Base-by-base conservation (phyloP, 169 alveolate species). In the Eimeria tenella region DNA sequence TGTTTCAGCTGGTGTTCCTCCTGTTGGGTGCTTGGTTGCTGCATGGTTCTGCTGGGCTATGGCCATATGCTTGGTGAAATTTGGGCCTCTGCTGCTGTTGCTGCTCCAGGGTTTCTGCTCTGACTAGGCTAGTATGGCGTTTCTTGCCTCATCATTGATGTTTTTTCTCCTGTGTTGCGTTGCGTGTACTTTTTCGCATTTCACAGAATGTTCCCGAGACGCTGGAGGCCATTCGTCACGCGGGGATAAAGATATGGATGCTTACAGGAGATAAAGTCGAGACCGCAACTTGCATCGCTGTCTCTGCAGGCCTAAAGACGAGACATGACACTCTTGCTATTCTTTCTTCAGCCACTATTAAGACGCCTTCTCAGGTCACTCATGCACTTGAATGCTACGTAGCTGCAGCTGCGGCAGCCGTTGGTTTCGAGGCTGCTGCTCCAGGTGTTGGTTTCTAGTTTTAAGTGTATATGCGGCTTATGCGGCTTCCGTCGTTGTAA, bases 201-300 rank as follows among this genome's bases (percentile, higher is more conserved):
- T 86, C 98, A 96, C 99, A 97, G 88, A 99, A 99, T 70, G 99
- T 99, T 3, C 98, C 98, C 17, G 86, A 94, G 60, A 98, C 99
- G 0, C 97, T 99, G 60, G 99, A 98, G 94, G 95, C 98, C 74
- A 94, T 99, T 58, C 97, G 99, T 84, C 97, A 98, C 90, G 99
- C 99, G 49, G 99, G 99, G 52, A 98, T 99, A 55, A 98, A 98
- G 95, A 97, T 99, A 2, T 99, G 99, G 99, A 99, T 99, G 99
- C 97, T 99, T 25, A 99, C 99, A 13, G 99, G 99, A 23, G 99
- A 99, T 97, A 99, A 99, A 96, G 99, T 99, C 42, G 99, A 99
- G 96, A 99, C 99, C 4, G 99, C 99, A 4, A 98, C 98, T 63
- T 99, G 99, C 93, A 98, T 98, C 94, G 99, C 99, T 9, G 98